These are phyloP conservation scores for Leccinum variicolor DNA, from an alignment of 768 basidiomycete species.

Conservation along the genomic window DNA sequence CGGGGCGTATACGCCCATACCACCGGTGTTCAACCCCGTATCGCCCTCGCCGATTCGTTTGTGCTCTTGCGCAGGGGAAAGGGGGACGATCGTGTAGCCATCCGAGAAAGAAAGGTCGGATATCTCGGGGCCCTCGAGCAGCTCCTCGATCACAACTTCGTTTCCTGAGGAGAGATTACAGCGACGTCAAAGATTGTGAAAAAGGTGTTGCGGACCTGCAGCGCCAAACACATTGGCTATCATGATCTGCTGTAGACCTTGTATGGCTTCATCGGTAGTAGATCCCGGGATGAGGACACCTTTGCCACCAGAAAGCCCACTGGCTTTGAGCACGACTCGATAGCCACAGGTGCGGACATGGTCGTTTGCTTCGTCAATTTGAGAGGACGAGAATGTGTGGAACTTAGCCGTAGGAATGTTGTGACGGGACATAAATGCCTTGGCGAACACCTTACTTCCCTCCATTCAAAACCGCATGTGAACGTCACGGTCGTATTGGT, in stretches of 20 bases:
- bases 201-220: conserved; percentile 57
- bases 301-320: conserved; percentile 92
- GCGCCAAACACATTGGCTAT: conserved; percentile 77
- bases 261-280: conserved; percentile 74
- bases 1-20: conserved; percentile 98
- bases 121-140: conserved; percentile 85
- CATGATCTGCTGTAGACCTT: conserved; percentile 81
- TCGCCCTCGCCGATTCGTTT: conserved; percentile 97
- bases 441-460: conserved; percentile 95
- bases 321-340: conserved; percentile 88
- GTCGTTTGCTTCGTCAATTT: conserved; percentile 67
- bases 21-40: conserved; percentile 90
- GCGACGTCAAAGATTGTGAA: conserved; percentile 13
- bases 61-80: conserved; percentile 97
- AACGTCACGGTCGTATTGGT: too few species aligned
- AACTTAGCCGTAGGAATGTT: conserved; percentile 88
- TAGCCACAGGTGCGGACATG: conserved; percentile 77
- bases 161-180: conserved; percentile 48
- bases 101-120: conserved; percentile 96
- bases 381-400: conserved; percentile 67
- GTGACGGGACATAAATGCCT: conserved; percentile 92
- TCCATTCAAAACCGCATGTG: too few species aligned
- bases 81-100: conserved; percentile 85
- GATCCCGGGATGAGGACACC: conserved; percentile 90
- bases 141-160: conserved; percentile 92